A percentile compares a stretch with the other conserved stretches of the same genome.
Conservation (phyloP, 495 filamentous ascomycete species). For the Trichoderma virens region DNA sequence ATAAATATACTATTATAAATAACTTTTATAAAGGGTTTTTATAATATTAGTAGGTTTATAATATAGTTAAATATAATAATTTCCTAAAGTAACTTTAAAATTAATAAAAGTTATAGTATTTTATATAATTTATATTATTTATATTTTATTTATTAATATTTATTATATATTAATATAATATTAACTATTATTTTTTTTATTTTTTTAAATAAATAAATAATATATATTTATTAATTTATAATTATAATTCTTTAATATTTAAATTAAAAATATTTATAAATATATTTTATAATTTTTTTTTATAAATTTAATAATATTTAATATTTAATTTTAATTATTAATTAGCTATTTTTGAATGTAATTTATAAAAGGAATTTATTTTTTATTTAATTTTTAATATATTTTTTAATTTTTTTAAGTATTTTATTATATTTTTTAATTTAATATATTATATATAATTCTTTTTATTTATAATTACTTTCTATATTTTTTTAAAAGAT, state of each 20-base stretch:
- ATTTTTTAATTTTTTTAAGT: slow-evolving; percentile 25
- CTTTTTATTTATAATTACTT: slow-evolving; percentile 19
- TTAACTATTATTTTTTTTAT: not conserved
- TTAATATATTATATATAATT: slow-evolving; percentile 39
- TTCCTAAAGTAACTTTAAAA: too few relatives aligned
- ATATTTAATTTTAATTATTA: slow-evolving; percentile 28
- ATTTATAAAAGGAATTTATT: too few relatives aligned
- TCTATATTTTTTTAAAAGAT: not conserved
- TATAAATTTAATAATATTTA: slow-evolving; percentile 23
- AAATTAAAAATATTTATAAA: slow-evolving; percentile 22
- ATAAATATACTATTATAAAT: slow-evolving; percentile 23
- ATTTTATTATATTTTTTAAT: slow-evolving; percentile 32
- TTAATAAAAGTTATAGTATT: too few relatives aligned
- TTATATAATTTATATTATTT: not conserved
- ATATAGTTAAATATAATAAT: too few relatives aligned
- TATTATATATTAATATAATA: not conserved
- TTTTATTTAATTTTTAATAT: slow-evolving; percentile 17
- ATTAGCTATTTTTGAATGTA: too few relatives aligned
- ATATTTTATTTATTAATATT: not conserved
- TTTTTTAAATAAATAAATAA: not conserved
- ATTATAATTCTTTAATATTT: slow-evolving; percentile 18
- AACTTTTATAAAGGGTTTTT: not conserved
- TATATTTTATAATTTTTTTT: slow-evolving; percentile 24
- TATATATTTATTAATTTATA: slow-evolving; percentile 26
- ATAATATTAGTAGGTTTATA: too few relatives aligned